Percentiles rank a stretch among this genome's conserved stretches.
Evolutionary conservation across 495 filamentous ascomycete species (phyloP).

Genomic region (Mytilinidion resinicola): DNA sequence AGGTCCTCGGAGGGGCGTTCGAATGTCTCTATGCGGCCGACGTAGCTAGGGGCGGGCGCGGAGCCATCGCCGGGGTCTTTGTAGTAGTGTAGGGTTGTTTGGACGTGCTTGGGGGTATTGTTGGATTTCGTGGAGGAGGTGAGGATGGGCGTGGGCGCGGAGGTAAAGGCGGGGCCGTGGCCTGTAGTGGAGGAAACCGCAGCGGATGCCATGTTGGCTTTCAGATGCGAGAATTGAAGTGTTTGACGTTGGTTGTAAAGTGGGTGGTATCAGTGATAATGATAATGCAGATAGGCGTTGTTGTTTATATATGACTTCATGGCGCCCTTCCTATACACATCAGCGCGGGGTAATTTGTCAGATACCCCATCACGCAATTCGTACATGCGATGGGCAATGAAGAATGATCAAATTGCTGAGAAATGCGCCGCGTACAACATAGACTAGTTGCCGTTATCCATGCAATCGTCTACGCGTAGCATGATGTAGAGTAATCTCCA

Average conservation of each 20-base stretch:
- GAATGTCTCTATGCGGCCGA: constrained; percentile 39
- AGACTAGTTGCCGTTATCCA: background rate
- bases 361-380: constrained; percentile 15
- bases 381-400: background rate
- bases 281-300: background rate
- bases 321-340: background rate
- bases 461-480: no score
- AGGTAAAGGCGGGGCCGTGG: constrained; percentile 45
- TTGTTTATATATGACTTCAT: background rate
- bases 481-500: no score
- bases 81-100: constrained; percentile 63
- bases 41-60: constrained; percentile 57
- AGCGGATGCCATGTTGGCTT: constrained; percentile 27
- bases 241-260: background rate
- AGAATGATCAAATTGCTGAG: constrained; percentile 7
- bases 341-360: constrained; percentile 16
- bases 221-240: background rate
- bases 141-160: constrained; percentile 53
- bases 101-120: constrained; percentile 49
- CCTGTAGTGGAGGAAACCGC: background rate
- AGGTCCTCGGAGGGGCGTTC: constrained; percentile 53
- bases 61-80: constrained; percentile 55
- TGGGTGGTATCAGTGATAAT: background rate
- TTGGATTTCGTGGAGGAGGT: constrained; percentile 59
- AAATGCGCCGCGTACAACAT: background rate